Evolutionary conservation across 2,329 filamentous ascomycete genomes (phyloP), one percentile per base, ranked within the genome.

Genomic region (Penicillium olsonii): DNA sequence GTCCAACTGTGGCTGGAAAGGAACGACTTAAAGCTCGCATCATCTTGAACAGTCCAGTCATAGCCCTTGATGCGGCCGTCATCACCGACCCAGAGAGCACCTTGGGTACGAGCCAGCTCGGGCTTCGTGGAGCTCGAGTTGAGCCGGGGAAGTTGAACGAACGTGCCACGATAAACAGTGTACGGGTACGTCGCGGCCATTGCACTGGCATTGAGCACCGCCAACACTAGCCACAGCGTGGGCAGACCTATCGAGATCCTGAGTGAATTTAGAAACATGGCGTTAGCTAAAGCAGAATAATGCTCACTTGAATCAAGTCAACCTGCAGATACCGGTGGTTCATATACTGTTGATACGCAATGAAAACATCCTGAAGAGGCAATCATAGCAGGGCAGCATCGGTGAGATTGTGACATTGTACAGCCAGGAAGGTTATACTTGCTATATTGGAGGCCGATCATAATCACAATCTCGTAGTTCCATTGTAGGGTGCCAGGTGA

Each of bases 111-210:
- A 64, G 65, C 53, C 72, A 81, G 61, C 77, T 75, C 11, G 80
- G 83, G 53, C 68, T 79, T 59, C 75, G 68, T 37, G 2, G 17
- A 19, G 2, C 39, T 15, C 9, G 55, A 45, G 2, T 45, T 22
- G 3, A 54, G 9, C 65, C 76, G 60, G 64, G 75, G 63, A 66
- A 81, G 63, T 29, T 87, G 81, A 12, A 86, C 78, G 61, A 87
- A 87, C 0, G 81, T 77, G 11, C 85, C 85, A 18, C 78, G 54
- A 60, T 84, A 88, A 37, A 87, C 63, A 10, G 33, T 35, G 17
- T 35, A 35, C 6, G 33, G 33, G 15, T 35, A 35, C 2, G 33
- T 35, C 15, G 33, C 33, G 5, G 33, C 33, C 33, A 35, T 10
- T n/a, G 33, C 33, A 35, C 33, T 18, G 33, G 33, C 33, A 35